Percentiles rank a stretch among this genome's conserved stretches.
Conservation (phyloP, 2,329 filamentous ascomycete genomes). For the Pseudogymnoascus sp. region DNA sequence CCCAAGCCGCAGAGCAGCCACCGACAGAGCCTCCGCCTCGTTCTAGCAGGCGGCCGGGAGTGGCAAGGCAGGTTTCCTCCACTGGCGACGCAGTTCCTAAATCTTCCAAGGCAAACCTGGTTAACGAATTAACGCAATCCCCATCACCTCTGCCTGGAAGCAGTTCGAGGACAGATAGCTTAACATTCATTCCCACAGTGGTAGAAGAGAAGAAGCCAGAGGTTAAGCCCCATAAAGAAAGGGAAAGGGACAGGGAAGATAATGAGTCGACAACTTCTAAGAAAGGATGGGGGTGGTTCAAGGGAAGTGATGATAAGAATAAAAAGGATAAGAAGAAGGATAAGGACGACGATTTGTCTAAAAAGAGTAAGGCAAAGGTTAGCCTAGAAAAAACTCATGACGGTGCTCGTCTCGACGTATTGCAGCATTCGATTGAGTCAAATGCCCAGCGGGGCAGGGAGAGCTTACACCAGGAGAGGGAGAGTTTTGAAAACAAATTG, state of each 20-base stretch:
- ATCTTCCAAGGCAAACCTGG: conserved; percentile 14
- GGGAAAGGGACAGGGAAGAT: conserved; percentile 35
- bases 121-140: conserved; percentile 54
- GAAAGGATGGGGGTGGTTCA: conserved; percentile 80
- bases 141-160: conserved; percentile 64
- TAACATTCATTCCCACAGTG: conserved; percentile 73
- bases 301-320: conserved; percentile 64
- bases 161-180: conserved; percentile 61
- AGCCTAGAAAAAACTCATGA: conserved; percentile 57
- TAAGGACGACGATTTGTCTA: conserved; percentile 49
- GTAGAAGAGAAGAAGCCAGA: conserved; percentile 66
- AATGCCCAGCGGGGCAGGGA: conserved; percentile 59
- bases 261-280: conserved; percentile 58
- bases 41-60: conserved; percentile 34
- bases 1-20: conserved; percentile 20
- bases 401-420: conserved; percentile 72
- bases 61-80: conserved; percentile 26
- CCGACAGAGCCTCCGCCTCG: conserved; percentile 40
- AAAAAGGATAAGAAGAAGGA: conserved; percentile 58
- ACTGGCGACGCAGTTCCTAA: conserved; percentile 19
- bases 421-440: conserved; percentile 79
- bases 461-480: conserved; percentile 74
- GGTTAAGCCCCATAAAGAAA: conserved; percentile 66
- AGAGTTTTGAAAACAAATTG: conserved; percentile 60
- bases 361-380: conserved; percentile 57